Conservation (phyloP, 2,329 filamentous ascomycete species). For the Botrytis elliptica region DNA sequence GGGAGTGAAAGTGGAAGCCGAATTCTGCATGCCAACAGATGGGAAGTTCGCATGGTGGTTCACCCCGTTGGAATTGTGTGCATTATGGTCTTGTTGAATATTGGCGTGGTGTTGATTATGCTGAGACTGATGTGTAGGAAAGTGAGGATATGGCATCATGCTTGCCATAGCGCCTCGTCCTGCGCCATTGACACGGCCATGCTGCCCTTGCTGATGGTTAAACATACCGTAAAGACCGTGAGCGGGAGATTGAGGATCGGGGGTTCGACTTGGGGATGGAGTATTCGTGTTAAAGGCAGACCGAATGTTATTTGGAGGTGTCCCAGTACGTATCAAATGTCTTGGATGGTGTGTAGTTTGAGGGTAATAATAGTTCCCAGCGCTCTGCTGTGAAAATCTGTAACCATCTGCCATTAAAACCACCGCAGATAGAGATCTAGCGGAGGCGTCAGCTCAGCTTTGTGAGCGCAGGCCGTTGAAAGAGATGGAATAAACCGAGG, state of each 20-base stretch:
- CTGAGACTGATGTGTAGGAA: constrained; percentile 53
- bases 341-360: constrained; percentile 47
- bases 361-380: constrained; percentile 58
- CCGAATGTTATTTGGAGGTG: constrained; percentile 47
- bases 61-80: constrained; percentile 54
- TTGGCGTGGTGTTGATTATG: constrained; percentile 62
- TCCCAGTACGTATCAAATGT: constrained; percentile 45
- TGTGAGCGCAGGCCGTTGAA: constrained; percentile 31
- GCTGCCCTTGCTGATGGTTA: constrained; percentile 69
- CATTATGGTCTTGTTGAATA: constrained; percentile 58
- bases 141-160: constrained; percentile 68
- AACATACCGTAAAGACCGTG: constrained; percentile 58
- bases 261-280: constrained; percentile 57
- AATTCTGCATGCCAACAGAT: constrained; percentile 62
- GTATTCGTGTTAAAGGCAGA: constrained; percentile 43
- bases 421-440: constrained; percentile 30
- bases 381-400: constrained; percentile 59
- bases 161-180: constrained; percentile 60
- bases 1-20: constrained; percentile 56
- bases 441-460: constrained; percentile 31
- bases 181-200: constrained; percentile 72
- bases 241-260: constrained; percentile 45
- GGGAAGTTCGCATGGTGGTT: constrained; percentile 61
- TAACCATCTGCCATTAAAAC: constrained; percentile 69
- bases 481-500: constrained; percentile 17